Base-by-base conservation (phyloP, 2,329 filamentous ascomycete genomes). In the Colletotrichum destructivum region DNA sequence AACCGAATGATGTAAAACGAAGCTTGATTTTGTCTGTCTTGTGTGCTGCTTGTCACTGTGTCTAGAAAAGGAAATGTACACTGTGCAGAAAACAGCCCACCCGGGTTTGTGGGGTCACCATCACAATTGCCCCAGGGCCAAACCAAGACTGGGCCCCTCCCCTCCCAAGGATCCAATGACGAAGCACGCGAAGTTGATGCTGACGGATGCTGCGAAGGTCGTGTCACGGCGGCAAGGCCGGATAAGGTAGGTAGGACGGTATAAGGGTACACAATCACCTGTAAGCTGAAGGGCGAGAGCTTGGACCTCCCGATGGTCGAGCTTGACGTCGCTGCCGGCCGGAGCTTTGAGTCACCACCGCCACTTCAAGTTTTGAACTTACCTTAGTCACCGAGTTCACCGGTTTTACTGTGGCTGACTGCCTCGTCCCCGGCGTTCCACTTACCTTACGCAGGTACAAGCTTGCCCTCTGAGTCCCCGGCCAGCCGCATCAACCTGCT, bases 101-200 rank as follows among this genome's bases (percentile, higher is more conserved):
- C 40, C 35, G 23, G n/a, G 16, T 56, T 51, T 44, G 56, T 57
- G 56, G 42, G 47, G 62, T 71, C 56, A 67, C n/a, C 68, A 44
- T 21, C 42, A 13, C 47, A 38, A 46, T 16, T 47, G 40, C 35
- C 60, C 35, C 9, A 38, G 35, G 8, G 35, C 35, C 35, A 38
- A 38, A 38, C 35, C 52, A 18, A 57, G 38, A 49, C 52, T 49
- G 31, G 59, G 31, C 40, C 61, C 54, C 65, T 40, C 35, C 16
- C 9, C 65, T 40, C 35, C 21, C 9, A n/a, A 59, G 15, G 44
- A 46, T 18, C 66, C 66, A 69, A 69, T 65, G 61, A 69, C 61
- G 52, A 35, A 35, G 31, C 31, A 35, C 31, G 8, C 31, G 31
- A 52, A 44, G 52, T 21, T 57, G 61, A 38, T 31, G 40, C 23